Percentiles rank a stretch among this genome's conserved stretches.
phyloP scores from a whole-genome alignment of 169 alveolate species.

The Eimeria falciformis region DNA sequence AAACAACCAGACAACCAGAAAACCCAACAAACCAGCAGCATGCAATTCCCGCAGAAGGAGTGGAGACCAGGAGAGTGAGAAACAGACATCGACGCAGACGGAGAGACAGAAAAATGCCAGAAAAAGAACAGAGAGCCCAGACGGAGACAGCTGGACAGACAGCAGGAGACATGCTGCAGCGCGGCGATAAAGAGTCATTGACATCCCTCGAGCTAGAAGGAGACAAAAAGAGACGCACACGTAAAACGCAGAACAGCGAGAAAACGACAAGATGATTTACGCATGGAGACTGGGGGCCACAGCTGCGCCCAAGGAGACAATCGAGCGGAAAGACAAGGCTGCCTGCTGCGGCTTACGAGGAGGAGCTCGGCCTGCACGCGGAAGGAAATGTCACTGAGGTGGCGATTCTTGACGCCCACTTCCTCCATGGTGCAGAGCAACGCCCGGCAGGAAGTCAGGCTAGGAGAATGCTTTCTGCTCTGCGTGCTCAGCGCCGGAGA shows the following conservation, averaged over 20 bases:
- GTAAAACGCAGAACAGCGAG: not conserved
- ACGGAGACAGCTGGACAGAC: not conserved
- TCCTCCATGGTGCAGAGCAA: constrained; percentile 11
- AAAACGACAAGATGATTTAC: not conserved
- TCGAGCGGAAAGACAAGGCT: not conserved
- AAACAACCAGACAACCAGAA: no score
- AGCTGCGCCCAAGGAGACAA: not conserved
- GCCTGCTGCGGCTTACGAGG: not conserved
- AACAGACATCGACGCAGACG: not conserved
- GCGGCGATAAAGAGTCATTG: no score
- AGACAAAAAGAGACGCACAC: no score
- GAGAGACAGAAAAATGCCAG: not conserved
- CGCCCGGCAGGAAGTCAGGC: not conserved
- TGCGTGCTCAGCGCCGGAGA: not conserved
- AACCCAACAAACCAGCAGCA: not conserved
- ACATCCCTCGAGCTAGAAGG: no score
- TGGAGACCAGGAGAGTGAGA: not conserved
- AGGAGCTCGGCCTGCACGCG: not conserved
- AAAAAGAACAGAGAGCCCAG: not conserved
- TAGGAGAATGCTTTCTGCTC: not conserved
- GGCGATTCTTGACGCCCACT: constrained; percentile 11
- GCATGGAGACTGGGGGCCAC: not conserved
- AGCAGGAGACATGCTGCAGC: not conserved
- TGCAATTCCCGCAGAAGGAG: not conserved
- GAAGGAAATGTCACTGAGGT: not conserved